Evolutionary conservation across 2,329 filamentous ascomycete species (phyloP), one percentile per base, ranked within the genome.

Genomic region (Calonectria pauciramosa): DNA sequence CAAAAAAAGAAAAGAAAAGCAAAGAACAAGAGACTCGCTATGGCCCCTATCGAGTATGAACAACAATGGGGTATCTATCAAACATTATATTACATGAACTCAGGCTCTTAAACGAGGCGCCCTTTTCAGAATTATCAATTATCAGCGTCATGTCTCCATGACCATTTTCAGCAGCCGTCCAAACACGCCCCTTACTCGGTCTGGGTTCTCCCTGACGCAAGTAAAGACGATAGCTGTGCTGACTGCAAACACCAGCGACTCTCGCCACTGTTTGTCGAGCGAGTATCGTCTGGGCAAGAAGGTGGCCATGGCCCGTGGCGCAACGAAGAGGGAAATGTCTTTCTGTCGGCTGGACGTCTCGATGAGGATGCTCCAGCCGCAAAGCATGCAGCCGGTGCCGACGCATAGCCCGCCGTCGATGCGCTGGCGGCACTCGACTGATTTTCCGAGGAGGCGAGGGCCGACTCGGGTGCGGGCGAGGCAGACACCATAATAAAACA

Each of bases 401-500:
- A 97, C 91, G 80, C 94, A 96, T 13, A 95, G 82, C 3, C 93
- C 93, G 8, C 87, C 84, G 73, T 93, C 91, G 73, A 93, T 90
- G 66, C 81, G 83, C 81, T 91, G 90, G 32, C 89, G 85, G 30
- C 86, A 81, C 1, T 82, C 78, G 0, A 83, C 83, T 74, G 91
- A 88, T 23, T 82, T 86, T n/a, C 91, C 90, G 30, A 96, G 86
- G 16, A 96, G 28, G 41, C 83, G 90, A 0, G 95, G 95, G 0
- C 95, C 95, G 9, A 97, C 75, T 14, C 94, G 90, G 1, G 93
- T 96, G 56, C 95, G 91, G 8, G 92, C 89, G 0, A 97, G 90
- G 82, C 95, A 98, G 4, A 97, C 94, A 34, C 94, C 93, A 82
- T 97, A 97, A 86, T 96, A 97, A 83, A 96, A 97, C 14, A 96